Conservation (phyloP, 495 filamentous ascomycete species). For the Saxophila tyrrhenica region DNA sequence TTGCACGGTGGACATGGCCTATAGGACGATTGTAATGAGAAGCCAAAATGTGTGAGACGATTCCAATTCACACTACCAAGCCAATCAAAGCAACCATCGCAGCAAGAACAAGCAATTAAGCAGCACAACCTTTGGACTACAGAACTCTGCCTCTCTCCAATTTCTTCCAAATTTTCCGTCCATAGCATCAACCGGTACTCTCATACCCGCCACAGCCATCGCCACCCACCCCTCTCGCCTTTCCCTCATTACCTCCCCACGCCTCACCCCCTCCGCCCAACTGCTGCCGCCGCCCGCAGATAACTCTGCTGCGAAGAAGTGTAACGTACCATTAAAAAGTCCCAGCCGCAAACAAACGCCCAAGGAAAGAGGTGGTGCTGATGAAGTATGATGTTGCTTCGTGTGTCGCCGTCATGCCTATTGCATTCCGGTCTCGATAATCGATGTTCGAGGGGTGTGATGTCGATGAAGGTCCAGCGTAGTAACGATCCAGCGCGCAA, state of each 20-base stretch:
- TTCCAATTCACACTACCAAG: too few relatives aligned
- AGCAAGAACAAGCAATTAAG: background rate
- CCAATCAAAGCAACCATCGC: background rate
- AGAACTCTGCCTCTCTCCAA: too few relatives aligned
- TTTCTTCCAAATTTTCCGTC: too few relatives aligned
- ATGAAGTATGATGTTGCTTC: background rate
- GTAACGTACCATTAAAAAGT: background rate
- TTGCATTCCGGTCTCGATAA: too few relatives aligned
- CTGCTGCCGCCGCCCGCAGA: background rate
- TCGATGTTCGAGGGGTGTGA: too few relatives aligned
- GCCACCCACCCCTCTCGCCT: background rate
- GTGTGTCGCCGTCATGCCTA: too few relatives aligned
- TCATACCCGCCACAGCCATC: background rate
- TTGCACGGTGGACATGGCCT: too few relatives aligned
- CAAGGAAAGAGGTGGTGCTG: background rate
- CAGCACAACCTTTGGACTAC: background rate
- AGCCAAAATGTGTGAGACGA: too few relatives aligned
- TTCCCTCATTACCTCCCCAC: slow-evolving; percentile 5
- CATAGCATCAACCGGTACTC: too few relatives aligned
- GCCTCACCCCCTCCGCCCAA: background rate
- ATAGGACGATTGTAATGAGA: too few relatives aligned
- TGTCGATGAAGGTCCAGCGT: background rate
- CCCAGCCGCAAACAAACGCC: background rate
- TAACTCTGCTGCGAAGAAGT: background rate
- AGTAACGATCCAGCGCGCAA: slow-evolving; percentile 4